These are phyloP conservation scores for Tagetes erecta DNA, from an alignment of 129 eudicot genomes.

Conservation along the genomic window DNA sequence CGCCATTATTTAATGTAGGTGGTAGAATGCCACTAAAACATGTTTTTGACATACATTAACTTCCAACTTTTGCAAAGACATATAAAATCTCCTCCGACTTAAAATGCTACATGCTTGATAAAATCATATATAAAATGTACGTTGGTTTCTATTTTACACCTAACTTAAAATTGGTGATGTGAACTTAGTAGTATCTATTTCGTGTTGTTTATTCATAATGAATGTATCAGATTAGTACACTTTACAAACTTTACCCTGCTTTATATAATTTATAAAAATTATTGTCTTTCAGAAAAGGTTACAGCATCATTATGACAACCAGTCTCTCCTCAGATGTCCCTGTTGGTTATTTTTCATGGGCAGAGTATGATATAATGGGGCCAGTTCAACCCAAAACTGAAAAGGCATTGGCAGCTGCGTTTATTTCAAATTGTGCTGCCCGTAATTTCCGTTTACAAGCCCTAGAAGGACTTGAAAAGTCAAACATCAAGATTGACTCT, in stretches of 20 bases:
- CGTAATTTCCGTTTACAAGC: constrained; percentile 92
- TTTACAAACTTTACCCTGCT: neutral
- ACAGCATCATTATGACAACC: constrained; percentile 79
- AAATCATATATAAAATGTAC: too few species aligned
- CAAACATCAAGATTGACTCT: constrained; percentile 74
- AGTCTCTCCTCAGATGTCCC: constrained; percentile 99
- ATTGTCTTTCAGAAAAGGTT: constrained; percentile 67
- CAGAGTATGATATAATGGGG: constrained; percentile 96
- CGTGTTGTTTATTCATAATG: neutral
- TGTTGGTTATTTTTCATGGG: constrained; percentile 98
- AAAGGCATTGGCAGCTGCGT: constrained; percentile 90
- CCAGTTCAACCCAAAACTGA: constrained; percentile 88
- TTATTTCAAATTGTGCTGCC: constrained; percentile 94
- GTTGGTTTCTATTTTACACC: neutral
- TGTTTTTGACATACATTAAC: neutral
- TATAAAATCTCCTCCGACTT: neutral
- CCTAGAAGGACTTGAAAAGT: constrained; percentile 75
- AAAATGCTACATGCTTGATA: neutral
- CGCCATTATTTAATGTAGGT: neutral
- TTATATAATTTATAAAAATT: constrained; percentile 8
- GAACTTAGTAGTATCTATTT: neutral
- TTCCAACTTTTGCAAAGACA: neutral
- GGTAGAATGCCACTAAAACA: neutral
- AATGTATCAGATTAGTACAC: neutral
- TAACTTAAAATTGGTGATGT: neutral